Base-by-base conservation (phyloP, 2,329 filamentous ascomycete species). In the Pseudocercospora musae region DNA sequence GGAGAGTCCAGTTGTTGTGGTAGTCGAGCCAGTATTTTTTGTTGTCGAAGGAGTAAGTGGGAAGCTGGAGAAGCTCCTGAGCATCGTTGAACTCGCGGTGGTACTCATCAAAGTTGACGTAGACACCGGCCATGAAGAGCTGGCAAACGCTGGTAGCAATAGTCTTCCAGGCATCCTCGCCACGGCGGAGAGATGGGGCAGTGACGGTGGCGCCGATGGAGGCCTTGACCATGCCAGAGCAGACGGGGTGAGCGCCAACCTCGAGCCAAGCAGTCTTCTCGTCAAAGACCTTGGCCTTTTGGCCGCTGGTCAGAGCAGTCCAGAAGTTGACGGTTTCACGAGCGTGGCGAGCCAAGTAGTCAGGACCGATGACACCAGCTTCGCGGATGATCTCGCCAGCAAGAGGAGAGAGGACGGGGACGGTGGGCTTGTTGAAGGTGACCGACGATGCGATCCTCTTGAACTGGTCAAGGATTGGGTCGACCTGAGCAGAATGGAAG, bases 1-100 rank as follows among this genome's bases (percentile, higher is more conserved):
- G 86, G 40, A 92, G 77, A 31, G 81, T 85, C 86, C 88, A 92
- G 74, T 92, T 87, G 64, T 90, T 88, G 65, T 82, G 80, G 74
- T 90, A 90, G 72, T 86, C 85, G 15, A 90, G 81, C 87, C 87
- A 90, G 75, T 91, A 90, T 68, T 85, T 86, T 80, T 91, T 90
- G 66, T 84, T 78, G 72, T 91, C 87, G 72, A 87, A 92, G 0
- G 81, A 81, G 72, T 91, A 92, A 0, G 83, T 81, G 1, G 88
- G 88, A 3, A 92, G 77, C n/a, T 84, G 78, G n/a, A 89, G 77
- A 15, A 91, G 78, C 46, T 83, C 79, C 46, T 87, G 82, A 1
- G 81, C 80, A 40, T 78, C 72, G 67, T 85, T 83, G 73, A 87
- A 89, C 58, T 85, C 81, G 48, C 81, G 79, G 75, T 90, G 86